phyloP scores from a whole-genome alignment of 345 rosid species.

The Camelina neglecta region DNA sequence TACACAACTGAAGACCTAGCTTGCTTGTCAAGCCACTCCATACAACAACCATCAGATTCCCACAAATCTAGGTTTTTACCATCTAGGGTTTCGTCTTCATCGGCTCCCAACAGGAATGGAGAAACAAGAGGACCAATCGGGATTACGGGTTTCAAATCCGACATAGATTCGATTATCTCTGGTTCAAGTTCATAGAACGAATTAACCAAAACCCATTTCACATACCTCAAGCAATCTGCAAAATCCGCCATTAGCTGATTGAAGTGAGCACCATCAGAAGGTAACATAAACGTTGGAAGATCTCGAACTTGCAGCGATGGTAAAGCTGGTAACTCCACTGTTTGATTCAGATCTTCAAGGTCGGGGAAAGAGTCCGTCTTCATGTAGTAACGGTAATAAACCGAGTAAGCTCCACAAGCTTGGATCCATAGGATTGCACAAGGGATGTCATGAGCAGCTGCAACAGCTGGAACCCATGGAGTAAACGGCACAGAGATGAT shows the following conservation, averaged over 20 bases:
- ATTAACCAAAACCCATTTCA: slow-evolving; percentile 60
- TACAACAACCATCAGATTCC: slow-evolving; percentile 49
- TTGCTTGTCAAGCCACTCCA: slow-evolving; percentile 63
- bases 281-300: slow-evolving; percentile 57
- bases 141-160: slow-evolving; percentile 35
- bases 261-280: slow-evolving; percentile 29
- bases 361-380: slow-evolving; percentile 43
- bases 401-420: slow-evolving; percentile 50
- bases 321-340: slow-evolving; percentile 49
- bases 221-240: slow-evolving; percentile 42
- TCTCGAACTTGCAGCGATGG: slow-evolving; percentile 49
- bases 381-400: slow-evolving; percentile 55
- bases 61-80: slow-evolving; percentile 45
- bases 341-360: slow-evolving; percentile 37
- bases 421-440: slow-evolving; percentile 65
- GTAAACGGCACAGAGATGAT: slow-evolving; percentile 51
- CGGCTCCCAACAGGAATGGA: slow-evolving; percentile 44
- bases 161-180: slow-evolving; percentile 46
- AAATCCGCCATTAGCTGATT: slow-evolving; percentile 30
- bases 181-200: slow-evolving; percentile 59
- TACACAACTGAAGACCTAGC: slow-evolving; percentile 57
- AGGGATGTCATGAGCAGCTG: slow-evolving; percentile 49
- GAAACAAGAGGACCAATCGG: slow-evolving; percentile 71
- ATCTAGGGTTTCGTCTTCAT: slow-evolving; percentile 17
- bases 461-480: slow-evolving; percentile 60